Percentiles rank a stretch among this genome's conserved stretches.
Conservation (phyloP, 257 asterid species). For the Solanum verrucosum region DNA sequence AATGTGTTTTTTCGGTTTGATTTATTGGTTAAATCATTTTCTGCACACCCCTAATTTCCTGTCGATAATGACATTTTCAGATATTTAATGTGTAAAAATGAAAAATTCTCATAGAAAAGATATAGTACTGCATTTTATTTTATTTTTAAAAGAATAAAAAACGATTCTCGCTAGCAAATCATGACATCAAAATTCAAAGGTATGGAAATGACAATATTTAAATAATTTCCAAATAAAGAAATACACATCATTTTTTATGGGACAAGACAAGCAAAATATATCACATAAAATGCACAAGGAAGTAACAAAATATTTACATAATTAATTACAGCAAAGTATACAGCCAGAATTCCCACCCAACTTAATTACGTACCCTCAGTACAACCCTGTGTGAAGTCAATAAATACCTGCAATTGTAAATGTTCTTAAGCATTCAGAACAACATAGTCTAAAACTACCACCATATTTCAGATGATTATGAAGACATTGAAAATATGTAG, state of each 20-base stretch:
- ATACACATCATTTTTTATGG: background rate
- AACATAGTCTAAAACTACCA: background rate
- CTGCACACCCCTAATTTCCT: no score
- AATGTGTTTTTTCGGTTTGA: no score
- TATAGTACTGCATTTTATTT: no score
- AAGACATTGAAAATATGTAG: background rate
- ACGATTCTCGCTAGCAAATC: background rate
- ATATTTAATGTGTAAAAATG: no score
- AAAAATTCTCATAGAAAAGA: no score
- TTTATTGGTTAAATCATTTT: no score
- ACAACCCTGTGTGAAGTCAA: background rate
- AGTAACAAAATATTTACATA: background rate
- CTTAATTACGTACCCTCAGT: background rate
- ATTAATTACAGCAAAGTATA: background rate
- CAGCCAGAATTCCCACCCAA: background rate
- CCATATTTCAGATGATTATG: background rate
- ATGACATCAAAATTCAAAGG: background rate
- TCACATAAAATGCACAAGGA: background rate
- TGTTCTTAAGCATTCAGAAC: background rate
- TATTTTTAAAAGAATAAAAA: background rate
- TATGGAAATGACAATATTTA: background rate
- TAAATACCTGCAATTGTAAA: background rate
- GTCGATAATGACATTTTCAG: background rate
- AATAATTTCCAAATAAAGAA: background rate
- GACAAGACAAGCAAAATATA: background rate